Base-by-base conservation (phyloP, 2,329 filamentous ascomycete genomes). In the Trematosphaeria pertusa region DNA sequence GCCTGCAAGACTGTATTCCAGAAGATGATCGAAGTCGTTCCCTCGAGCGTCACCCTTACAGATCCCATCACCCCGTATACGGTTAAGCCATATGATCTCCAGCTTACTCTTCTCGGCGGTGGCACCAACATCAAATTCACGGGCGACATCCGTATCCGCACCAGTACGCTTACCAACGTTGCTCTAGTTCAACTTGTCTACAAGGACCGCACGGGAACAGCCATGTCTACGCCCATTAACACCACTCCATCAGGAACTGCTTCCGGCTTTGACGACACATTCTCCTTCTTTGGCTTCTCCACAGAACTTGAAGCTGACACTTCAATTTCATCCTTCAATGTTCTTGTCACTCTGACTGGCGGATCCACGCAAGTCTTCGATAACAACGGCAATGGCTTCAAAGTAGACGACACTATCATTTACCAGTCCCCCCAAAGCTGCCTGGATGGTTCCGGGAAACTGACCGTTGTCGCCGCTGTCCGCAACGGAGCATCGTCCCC, bases 1-100 rank as follows among this genome's bases (percentile, higher is more conserved):
- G 69, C 73, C 14, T 87, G 83, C 64, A 69, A 74, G 53, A 70
- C 64, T 3, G 74, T 85, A 14, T 67, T 86, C 30, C 79, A 82
- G 60, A 80, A 79, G 61, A 81, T 86, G 82, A 82, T 86, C 48
- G 81, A 87, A n/a, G 74, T 78, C 3, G 82, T 86, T 0, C 82
- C 83, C 2, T 60, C 67, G 2, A 73, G 72, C 3, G 79, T 83
- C 3, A 70, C 69, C 0, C 75, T 86, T 3, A 77, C 78, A 0
- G 78, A 78, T 37, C 73, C 79, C 2, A 77, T 86, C 44, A 65
- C 69, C 8, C 81, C 82, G 0, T 86, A 86, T 64, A 75, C 75
- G 12, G 76, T 85, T 58, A 87, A 86, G 71, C 83, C 83, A 3
- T 79, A 81, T 40, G 73, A 76, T 38, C 66, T 85, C 56, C 81